Evolutionary conservation across 202 grass and related monocot genomes (phyloP).

Genomic region (Eragrostis tef): DNA sequence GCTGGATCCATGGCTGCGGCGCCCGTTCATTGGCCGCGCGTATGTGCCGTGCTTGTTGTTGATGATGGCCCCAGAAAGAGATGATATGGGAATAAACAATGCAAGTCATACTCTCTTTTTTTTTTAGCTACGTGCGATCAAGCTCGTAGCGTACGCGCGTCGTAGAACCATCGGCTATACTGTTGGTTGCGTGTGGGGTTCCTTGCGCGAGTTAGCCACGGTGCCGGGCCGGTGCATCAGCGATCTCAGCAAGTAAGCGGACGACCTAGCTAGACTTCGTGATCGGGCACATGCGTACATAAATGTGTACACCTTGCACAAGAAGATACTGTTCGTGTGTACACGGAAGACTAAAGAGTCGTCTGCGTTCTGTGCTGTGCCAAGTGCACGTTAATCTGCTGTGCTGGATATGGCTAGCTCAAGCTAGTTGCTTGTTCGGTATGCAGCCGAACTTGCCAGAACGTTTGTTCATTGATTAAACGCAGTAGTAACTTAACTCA

Average conservation of each 20-base stretch:
- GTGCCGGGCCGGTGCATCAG: neutral
- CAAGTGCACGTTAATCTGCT: constrained; percentile 35
- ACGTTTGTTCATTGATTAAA: neutral
- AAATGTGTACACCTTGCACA: constrained; percentile 8
- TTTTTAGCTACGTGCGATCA: neutral
- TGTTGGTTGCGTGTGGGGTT: constrained; percentile 50
- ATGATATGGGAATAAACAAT: neutral
- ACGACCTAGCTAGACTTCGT: constrained; percentile 6
- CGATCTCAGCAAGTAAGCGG: constrained; percentile 44
- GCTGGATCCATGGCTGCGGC: neutral
- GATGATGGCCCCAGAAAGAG: neutral
- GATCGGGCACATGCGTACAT: constrained; percentile 36
- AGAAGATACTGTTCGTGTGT: constrained; percentile 30
- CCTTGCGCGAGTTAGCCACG: constrained; percentile 39
- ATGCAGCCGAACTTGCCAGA: neutral
- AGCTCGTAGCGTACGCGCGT: neutral
- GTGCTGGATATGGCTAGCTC: constrained; percentile 14
- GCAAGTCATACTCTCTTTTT: neutral
- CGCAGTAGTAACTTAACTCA: neutral
- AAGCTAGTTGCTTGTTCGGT: neutral
- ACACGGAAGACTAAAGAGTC: constrained; percentile 10
- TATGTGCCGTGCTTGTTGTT: neutral
- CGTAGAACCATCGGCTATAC: neutral
- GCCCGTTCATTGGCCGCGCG: constrained; percentile 14
- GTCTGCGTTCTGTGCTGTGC: neutral